These are phyloP conservation scores for Sugiyamaella neomexicana DNA, from an alignment of 1,139 yeast genomes.

Conservation along the genomic window DNA sequence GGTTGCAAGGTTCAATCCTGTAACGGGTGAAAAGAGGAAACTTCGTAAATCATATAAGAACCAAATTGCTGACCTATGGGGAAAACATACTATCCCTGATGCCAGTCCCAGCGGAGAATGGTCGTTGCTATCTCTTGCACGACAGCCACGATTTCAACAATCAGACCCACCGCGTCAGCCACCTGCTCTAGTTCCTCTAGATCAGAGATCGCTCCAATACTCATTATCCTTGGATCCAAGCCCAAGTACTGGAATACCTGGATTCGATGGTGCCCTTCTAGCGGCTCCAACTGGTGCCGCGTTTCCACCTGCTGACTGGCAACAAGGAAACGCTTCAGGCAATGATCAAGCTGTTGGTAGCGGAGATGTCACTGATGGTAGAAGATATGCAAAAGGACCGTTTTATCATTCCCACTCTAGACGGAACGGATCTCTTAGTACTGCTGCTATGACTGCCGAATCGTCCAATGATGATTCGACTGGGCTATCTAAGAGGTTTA, in stretches of 20 bases:
- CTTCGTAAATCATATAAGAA: constrained; percentile 90
- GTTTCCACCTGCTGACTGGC: constrained; percentile 51
- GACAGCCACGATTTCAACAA: constrained; percentile 31
- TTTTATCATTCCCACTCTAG: constrained; percentile 16
- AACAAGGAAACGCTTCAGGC: constrained; percentile 41
- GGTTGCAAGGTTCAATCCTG: constrained; percentile 84
- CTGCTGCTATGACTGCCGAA: constrained; percentile 25
- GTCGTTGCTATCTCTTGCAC: constrained; percentile 36
- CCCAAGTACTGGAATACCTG: constrained; percentile 72
- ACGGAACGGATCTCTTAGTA: constrained; percentile 17
- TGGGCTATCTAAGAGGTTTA: constrained; percentile 20
- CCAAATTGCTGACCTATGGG: constrained; percentile 83
- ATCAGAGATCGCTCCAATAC: constrained; percentile 49
- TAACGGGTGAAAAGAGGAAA: constrained; percentile 88
- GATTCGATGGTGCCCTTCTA: constrained; percentile 67
- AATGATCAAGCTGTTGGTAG: constrained; percentile 10
- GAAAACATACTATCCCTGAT: constrained; percentile 57
- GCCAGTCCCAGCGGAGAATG: constrained; percentile 41
- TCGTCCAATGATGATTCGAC: constrained; percentile 31
- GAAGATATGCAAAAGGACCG: constrained; percentile 18
- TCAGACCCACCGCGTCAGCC: constrained; percentile 33
- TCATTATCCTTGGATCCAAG: constrained; percentile 67
- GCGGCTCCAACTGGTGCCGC: constrained; percentile 47
- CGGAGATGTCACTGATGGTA: constrained; percentile 4
- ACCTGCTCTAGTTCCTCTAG: constrained; percentile 40